Evolutionary conservation across 805 yeast genomes (phyloP).

Genomic region (Schwanniomyces sp.): DNA sequence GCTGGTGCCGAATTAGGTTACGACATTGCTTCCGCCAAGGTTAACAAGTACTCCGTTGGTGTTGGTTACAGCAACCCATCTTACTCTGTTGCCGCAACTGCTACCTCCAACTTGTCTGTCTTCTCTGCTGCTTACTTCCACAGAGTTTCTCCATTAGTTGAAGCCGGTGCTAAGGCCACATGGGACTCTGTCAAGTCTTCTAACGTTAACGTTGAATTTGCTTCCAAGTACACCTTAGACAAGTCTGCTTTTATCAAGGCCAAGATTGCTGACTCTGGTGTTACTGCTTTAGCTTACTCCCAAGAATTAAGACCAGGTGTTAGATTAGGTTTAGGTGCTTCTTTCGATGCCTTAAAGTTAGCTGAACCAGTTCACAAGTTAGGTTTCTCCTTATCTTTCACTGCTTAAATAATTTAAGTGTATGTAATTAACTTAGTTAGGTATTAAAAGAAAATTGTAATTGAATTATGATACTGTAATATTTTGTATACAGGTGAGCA

Average conservation of each 20-base stretch:
- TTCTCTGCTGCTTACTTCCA: conserved; percentile 97
- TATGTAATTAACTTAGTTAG: not conserved
- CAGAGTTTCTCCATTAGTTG: conserved; percentile 85
- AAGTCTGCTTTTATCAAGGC: conserved; percentile 89
- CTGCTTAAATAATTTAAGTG: conserved; percentile 56
- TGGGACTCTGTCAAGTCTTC: conserved; percentile 84
- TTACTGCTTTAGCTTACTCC: conserved; percentile 90
- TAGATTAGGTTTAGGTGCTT: conserved; percentile 94
- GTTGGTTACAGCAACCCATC: conserved; percentile 88
- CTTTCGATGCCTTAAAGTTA: conserved; percentile 92
- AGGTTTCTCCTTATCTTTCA: conserved; percentile 91
- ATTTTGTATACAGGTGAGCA: not conserved
- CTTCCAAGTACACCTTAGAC: conserved; percentile 92
- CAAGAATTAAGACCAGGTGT: conserved; percentile 96
- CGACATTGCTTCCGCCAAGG: conserved; percentile 89
- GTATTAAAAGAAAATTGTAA: not conserved
- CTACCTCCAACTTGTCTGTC: conserved; percentile 82
- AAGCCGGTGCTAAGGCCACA: conserved; percentile 97
- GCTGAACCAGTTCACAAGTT: conserved; percentile 97
- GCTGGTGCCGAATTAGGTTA: conserved; percentile 97
- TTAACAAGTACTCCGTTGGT: conserved; percentile 92
- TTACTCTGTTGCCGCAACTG: conserved; percentile 82
- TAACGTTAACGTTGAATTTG: conserved; percentile 91
- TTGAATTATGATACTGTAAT: not conserved
- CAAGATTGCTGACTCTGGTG: conserved; percentile 94